phyloP scores from a whole-genome alignment of 192 early-diverging fungal species.

The Dissophora globulifera region DNA sequence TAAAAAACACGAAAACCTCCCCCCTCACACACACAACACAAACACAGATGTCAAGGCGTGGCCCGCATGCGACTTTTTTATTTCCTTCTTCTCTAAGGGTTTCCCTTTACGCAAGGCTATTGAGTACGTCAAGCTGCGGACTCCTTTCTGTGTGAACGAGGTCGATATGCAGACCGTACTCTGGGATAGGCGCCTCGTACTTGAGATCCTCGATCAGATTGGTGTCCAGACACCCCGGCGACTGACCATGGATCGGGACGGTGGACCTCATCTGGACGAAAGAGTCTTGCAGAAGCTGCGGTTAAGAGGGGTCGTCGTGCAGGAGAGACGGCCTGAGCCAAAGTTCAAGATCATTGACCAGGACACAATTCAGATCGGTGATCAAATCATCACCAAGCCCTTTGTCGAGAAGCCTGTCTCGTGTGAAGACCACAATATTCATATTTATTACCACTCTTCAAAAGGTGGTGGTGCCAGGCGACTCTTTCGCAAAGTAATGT shows the following conservation, averaged over 20 bases:
- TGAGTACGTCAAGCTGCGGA: conserved; percentile 82
- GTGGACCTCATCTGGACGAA: conserved; percentile 66
- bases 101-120: conserved; percentile 96
- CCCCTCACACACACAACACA: not conserved
- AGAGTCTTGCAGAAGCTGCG: conserved; percentile 65
- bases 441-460: conserved; percentile 88
- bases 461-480: conserved; percentile 85
- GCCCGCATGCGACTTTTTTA: conserved; percentile 96
- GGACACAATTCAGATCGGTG: conserved; percentile 79
- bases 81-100: conserved; percentile 94
- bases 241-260: conserved; percentile 76
- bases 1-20: too few relatives aligned
- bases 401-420: conserved; percentile 99
- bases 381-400: conserved; percentile 81
- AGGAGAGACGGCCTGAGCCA: conserved; percentile 27
- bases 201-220: conserved; percentile 81
- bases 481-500: conserved; percentile 79
- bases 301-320: conserved; percentile 45
- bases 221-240: conserved; percentile 87
- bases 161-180: conserved; percentile 88
- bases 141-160: conserved; percentile 93
- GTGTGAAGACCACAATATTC: conserved; percentile 97
- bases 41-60: conserved; percentile 82
- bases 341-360: conserved; percentile 62
- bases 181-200: conserved; percentile 90